Evolutionary conservation across 2,329 filamentous ascomycete species (phyloP).

Genomic region (Monilinia vaccinii-corymbosi): DNA sequence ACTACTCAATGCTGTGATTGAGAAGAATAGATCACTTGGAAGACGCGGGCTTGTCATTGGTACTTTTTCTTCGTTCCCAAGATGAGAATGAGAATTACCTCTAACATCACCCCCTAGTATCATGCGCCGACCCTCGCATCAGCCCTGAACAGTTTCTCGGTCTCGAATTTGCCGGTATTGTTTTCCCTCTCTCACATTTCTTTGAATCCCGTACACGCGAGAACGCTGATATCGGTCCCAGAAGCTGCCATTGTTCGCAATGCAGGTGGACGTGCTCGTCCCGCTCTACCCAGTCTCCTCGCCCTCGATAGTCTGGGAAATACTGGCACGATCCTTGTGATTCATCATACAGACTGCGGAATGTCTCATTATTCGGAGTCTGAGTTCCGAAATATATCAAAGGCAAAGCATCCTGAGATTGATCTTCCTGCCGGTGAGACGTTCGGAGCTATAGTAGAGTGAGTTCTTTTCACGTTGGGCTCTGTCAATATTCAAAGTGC

Average conservation of each 20-base stretch:
- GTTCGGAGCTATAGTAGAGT: conserved; percentile 13
- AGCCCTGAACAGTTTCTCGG: conserved; percentile 11
- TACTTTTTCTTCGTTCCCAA: not conserved
- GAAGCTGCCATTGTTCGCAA: conserved; percentile 15
- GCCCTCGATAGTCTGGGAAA: conserved; percentile 7
- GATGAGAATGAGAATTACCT: too few species aligned
- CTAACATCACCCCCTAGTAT: not conserved
- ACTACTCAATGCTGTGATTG: not conserved
- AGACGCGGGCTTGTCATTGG: conserved; percentile 8
- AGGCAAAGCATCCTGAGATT: conserved; percentile 12
- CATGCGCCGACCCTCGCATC: conserved; percentile 12
- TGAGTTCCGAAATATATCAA: conserved; percentile 2
- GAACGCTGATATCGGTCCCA: not conserved
- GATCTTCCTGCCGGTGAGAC: not conserved
- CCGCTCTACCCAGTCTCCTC: conserved; percentile 7
- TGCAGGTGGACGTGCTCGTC: conserved; percentile 10
- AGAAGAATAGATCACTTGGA: not conserved
- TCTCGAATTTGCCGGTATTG: conserved; percentile 11
- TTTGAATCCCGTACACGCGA: not conserved
- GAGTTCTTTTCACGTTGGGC: not conserved
- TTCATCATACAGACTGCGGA: conserved; percentile 17
- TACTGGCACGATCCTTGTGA: conserved; percentile 10
- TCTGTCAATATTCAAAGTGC: too few species aligned
- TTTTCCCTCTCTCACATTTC: not conserved
- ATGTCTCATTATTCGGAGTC: conserved; percentile 11